Evolutionary conservation across 441 rosid species (phyloP).

Genomic region (Gossypium aridum): DNA sequence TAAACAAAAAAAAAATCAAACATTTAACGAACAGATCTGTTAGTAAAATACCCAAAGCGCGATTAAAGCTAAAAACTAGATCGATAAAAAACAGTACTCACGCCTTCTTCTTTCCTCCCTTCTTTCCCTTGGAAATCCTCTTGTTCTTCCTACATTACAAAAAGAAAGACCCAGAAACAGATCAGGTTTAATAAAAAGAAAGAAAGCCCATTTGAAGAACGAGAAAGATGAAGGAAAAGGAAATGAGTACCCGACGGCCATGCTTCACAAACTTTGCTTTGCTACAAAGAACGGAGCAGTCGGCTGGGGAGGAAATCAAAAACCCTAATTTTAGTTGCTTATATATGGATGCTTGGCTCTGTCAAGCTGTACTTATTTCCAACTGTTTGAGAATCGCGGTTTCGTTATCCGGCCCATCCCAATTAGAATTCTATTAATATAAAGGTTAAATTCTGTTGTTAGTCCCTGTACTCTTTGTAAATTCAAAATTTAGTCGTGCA

Average conservation of each 20-base stretch:
- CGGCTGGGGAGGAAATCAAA: neutral
- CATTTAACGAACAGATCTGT: neutral
- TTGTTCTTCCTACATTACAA: slow-evolving; percentile 50
- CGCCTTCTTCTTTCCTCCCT: slow-evolving; percentile 96
- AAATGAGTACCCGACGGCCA: slow-evolving; percentile 80
- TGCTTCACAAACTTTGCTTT: slow-evolving; percentile 25
- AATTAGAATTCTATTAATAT: too few species aligned
- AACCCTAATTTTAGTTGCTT: neutral
- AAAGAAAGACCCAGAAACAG: neutral
- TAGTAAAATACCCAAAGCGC: neutral
- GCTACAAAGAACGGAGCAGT: neutral
- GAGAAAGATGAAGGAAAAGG: neutral
- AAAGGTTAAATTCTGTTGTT: too few species aligned
- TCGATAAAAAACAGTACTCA: slow-evolving; percentile 24
- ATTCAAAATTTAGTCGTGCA: too few species aligned
- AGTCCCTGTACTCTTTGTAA: too few species aligned
- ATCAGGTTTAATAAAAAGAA: neutral
- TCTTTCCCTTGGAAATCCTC: slow-evolving; percentile 95
- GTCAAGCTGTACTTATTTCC: neutral
- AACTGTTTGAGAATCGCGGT: too few species aligned
- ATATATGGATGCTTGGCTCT: neutral
- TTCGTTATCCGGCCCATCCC: too few species aligned
- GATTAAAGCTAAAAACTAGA: neutral
- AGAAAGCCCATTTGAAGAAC: neutral
- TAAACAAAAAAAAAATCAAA: slow-evolving; percentile 11